Conservation (phyloP, 805 yeast species). For the Maudiozyma barnettii region DNA sequence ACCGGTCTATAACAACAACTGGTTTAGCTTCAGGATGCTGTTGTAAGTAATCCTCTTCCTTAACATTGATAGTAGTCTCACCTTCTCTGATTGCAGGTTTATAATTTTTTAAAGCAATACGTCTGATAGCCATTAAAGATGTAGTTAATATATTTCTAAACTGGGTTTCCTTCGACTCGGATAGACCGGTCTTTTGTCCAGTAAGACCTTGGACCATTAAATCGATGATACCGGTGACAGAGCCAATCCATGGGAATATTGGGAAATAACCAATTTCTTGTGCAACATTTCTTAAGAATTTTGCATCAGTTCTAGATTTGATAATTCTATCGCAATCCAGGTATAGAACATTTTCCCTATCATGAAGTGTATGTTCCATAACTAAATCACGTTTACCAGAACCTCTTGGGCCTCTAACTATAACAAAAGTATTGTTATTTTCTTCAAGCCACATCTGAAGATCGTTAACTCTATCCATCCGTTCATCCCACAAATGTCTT, state of each 20-base stretch:
- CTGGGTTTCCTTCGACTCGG: constrained; percentile 75
- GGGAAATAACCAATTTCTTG: constrained; percentile 84
- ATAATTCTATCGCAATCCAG: constrained; percentile 72
- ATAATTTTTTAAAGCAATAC: constrained; percentile 44
- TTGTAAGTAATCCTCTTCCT: constrained; percentile 75
- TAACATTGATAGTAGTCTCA: constrained; percentile 31
- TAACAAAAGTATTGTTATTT: constrained; percentile 81
- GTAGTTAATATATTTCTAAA: constrained; percentile 70
- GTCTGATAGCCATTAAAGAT: constrained; percentile 63
- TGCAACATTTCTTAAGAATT: constrained; percentile 59
- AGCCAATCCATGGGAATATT: constrained; percentile 84
- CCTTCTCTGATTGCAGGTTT: constrained; percentile 27
- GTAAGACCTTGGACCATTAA: constrained; percentile 81
- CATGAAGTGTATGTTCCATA: constrained; percentile 51
- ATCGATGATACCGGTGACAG: constrained; percentile 69
- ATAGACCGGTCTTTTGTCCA: constrained; percentile 86
- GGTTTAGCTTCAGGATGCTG: constrained; percentile 82
- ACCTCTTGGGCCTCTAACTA: constrained; percentile 88
- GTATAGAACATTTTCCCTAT: constrained; percentile 51
- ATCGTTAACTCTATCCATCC: constrained; percentile 58
- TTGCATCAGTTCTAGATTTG: constrained; percentile 65
- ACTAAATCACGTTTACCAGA: constrained; percentile 86
- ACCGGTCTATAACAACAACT: constrained; percentile 73
- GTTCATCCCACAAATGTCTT: constrained; percentile 54
- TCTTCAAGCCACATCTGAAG: constrained; percentile 75